A percentile compares a stretch with the other conserved stretches of the same genome.
Evolutionary conservation across 192 early-diverging fungal species (phyloP).

Genomic region (Linnemannia elongata): DNA sequence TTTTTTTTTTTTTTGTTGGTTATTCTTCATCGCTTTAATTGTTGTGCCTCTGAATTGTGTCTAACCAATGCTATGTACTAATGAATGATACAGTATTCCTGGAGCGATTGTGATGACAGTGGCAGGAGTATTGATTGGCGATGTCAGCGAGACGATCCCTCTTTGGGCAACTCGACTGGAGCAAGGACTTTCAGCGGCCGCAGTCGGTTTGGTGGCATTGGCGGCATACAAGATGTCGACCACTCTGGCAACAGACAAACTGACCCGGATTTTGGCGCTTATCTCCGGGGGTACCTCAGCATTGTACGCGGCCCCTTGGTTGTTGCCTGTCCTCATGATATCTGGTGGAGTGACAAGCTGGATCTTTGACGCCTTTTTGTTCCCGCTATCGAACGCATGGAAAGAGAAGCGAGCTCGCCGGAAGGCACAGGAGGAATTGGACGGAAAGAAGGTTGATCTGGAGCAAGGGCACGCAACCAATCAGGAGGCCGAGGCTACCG

Average conservation of each 20-base stretch:
- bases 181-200: conserved; percentile 67
- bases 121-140: conserved; percentile 60
- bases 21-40: no score
- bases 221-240: conserved; percentile 65
- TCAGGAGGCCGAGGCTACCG: neutral
- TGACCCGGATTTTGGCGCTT: conserved; percentile 49
- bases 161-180: conserved; percentile 62
- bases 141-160: conserved; percentile 58
- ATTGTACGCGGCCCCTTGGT: conserved; percentile 60
- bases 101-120: conserved; percentile 69
- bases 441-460: conserved; percentile 13
- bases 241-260: conserved; percentile 50
- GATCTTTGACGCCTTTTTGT: conserved; percentile 25
- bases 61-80: neutral
- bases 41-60: no score
- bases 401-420: neutral
- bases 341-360: conserved; percentile 58
- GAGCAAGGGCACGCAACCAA: conserved; percentile 10
- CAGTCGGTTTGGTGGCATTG: conserved; percentile 72
- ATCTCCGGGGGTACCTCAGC: conserved; percentile 40
- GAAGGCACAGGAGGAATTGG: neutral
- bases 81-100: conserved; percentile 54
- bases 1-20: no score
- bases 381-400: conserved; percentile 1
- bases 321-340: conserved; percentile 70